phyloP scores from a whole-genome alignment of 202 grass and related monocot species.

The Setaria italica region DNA sequence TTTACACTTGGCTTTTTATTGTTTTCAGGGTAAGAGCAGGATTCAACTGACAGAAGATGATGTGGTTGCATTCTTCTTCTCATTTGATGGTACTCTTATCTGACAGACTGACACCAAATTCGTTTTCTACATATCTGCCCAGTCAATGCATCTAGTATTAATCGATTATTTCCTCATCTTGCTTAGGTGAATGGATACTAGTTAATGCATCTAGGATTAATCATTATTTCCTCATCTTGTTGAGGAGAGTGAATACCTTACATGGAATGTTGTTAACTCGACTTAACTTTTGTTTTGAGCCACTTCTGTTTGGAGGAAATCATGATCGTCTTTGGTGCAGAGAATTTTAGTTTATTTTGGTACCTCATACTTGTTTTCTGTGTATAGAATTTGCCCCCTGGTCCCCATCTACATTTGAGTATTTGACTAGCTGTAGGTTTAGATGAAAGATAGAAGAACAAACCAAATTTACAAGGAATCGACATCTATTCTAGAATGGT shows the following conservation, averaged over 20 bases:
- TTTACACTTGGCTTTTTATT: conserved; percentile 24
- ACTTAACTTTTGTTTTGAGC: conserved; percentile 11
- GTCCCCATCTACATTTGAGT: not conserved
- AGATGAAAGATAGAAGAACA: not conserved
- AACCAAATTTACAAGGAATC: not conserved
- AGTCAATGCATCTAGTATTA: not conserved
- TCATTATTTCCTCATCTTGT: not conserved
- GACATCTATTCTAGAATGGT: not conserved
- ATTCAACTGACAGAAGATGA: conserved; percentile 93
- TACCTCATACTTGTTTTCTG: not conserved
- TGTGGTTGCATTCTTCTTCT: conserved; percentile 86
- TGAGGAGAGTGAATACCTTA: conserved; percentile 4
- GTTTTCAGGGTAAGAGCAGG: conserved; percentile 71
- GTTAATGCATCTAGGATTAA: not conserved
- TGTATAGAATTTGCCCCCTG: not conserved
- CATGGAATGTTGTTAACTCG: not conserved
- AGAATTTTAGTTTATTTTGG: conserved; percentile 5
- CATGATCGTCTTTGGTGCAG: not conserved
- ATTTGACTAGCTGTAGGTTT: not conserved
- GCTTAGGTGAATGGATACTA: not conserved
- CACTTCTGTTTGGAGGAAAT: not conserved
- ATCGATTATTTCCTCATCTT: not conserved
- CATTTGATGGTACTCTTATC: conserved; percentile 75
- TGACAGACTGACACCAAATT: not conserved
- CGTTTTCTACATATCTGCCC: not conserved